phyloP scores from a whole-genome alignment of 768 basidiomycete species.

The Rhodotorula diobovata region DNA sequence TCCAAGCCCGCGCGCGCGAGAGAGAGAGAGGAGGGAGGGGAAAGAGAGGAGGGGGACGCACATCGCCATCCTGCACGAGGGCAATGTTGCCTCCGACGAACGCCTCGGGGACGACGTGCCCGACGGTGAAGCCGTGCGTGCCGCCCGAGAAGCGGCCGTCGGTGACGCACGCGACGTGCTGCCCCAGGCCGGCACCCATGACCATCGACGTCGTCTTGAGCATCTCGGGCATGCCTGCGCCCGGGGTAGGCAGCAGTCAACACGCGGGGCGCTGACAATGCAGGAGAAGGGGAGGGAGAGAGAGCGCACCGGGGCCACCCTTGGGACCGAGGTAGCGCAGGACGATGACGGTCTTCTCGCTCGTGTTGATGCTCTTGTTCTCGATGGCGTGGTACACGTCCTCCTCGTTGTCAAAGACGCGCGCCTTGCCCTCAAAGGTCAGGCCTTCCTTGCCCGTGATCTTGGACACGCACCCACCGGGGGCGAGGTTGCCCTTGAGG shows the following conservation, averaged over 20 bases:
- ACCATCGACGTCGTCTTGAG: slow-evolving; percentile 86
- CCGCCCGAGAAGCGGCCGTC: slow-evolving; percentile 75
- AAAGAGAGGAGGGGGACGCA: slow-evolving; percentile 23
- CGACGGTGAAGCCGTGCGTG: slow-evolving; percentile 67
- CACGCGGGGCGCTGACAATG: neutral
- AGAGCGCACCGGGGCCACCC: slow-evolving; percentile 78
- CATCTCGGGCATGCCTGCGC: slow-evolving; percentile 98
- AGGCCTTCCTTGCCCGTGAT: slow-evolving; percentile 95
- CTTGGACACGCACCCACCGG: slow-evolving; percentile 92
- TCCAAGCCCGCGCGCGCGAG: neutral
- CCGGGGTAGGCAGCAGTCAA: too few species aligned
- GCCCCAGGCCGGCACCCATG: slow-evolving; percentile 95
- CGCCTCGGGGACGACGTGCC: slow-evolving; percentile 77
- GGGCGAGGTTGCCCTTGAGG: slow-evolving; percentile 83
- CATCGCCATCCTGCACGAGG: slow-evolving; percentile 45
- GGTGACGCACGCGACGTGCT: slow-evolving; percentile 93
- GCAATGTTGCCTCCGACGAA: slow-evolving; percentile 45
- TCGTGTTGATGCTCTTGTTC: slow-evolving; percentile 77
- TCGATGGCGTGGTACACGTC: slow-evolving; percentile 84
- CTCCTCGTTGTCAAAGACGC: slow-evolving; percentile 85
- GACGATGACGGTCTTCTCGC: slow-evolving; percentile 90
- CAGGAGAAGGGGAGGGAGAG: neutral
- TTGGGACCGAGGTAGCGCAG: slow-evolving; percentile 93
- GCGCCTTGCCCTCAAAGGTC: slow-evolving; percentile 81
- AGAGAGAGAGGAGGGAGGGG: slow-evolving; percentile 1